Percentiles rank a stretch among this genome's conserved stretches.
These are phyloP conservation scores for Pyrrhoderma noxium DNA, from an alignment of 1,284 basidiomycete genomes.

Conservation along the genomic window DNA sequence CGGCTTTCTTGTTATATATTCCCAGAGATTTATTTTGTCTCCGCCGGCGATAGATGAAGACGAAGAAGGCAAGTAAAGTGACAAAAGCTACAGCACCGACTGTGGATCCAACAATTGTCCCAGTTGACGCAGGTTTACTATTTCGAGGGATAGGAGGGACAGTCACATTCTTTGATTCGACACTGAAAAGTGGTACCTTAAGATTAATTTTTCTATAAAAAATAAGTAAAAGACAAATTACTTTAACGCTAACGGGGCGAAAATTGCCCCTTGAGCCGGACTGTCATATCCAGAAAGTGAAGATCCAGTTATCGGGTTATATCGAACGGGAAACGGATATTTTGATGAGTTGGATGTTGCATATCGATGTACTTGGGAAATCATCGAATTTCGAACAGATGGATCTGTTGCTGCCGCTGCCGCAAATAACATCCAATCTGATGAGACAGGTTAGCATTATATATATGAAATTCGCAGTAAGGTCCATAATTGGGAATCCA, in stretches of 20 bases:
- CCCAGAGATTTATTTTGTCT: not conserved
- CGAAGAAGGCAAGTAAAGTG: not conserved
- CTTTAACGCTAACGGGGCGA: constrained; percentile 28
- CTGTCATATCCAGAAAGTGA: constrained; percentile 16
- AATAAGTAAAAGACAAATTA: constrained; percentile 12
- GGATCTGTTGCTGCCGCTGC: constrained; percentile 28
- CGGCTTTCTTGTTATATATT: constrained; percentile 2
- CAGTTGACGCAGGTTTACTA: too few relatives aligned
- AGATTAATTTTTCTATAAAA: too few relatives aligned
- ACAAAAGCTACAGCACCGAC: not conserved
- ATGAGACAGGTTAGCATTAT: constrained; percentile 10
- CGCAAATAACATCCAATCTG: constrained; percentile 36
- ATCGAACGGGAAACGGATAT: constrained; percentile 26
- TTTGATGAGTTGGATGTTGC: constrained; percentile 18
- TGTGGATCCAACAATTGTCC: not conserved
- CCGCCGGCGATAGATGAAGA: not conserved
- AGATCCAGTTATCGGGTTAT: constrained; percentile 23
- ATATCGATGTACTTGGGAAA: constrained; percentile 28
- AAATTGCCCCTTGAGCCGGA: constrained; percentile 31
- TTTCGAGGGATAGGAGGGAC: too few relatives aligned
- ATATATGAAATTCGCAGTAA: constrained; percentile 20
- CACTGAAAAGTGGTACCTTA: not conserved
- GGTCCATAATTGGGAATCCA: too few relatives aligned
- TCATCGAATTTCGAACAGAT: constrained; percentile 27
- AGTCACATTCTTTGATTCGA: not conserved